phyloP scores from a whole-genome alignment of 805 yeast genomes.

The Teunomyces funiuensis region DNA sequence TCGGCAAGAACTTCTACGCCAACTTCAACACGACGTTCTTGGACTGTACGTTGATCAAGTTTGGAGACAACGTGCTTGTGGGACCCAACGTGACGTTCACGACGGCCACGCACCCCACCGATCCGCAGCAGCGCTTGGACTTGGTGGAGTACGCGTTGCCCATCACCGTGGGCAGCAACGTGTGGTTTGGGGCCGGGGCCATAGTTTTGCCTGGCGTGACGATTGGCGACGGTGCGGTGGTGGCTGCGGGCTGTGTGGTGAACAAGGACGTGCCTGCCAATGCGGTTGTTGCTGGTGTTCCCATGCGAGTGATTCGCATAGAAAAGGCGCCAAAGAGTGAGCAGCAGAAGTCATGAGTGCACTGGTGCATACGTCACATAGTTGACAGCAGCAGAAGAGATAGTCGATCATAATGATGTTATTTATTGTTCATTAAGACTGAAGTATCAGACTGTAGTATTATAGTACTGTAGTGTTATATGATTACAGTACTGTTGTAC shows the following conservation, averaged over 20 bases:
- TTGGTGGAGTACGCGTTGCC: conserved; percentile 58
- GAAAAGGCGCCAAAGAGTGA: conserved; percentile 21
- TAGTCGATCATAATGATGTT: too few relatives aligned
- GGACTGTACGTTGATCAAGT: conserved; percentile 58
- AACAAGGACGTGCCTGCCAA: conserved; percentile 54
- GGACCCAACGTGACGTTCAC: conserved; percentile 64
- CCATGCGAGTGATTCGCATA: conserved; percentile 48
- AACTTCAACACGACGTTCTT: conserved; percentile 57
- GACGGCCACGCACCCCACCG: conserved; percentile 66
- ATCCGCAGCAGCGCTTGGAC: conserved; percentile 40
- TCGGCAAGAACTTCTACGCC: conserved; percentile 60
- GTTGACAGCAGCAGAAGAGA: too few relatives aligned
- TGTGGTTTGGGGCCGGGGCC: conserved; percentile 64
- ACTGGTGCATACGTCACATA: too few relatives aligned
- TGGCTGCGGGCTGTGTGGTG: conserved; percentile 72
- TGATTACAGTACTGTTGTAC: too few relatives aligned
- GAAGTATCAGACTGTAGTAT: too few relatives aligned
- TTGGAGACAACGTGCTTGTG: conserved; percentile 58
- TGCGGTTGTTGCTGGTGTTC: conserved; percentile 62
- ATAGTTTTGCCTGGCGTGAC: conserved; percentile 64
- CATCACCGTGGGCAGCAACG: conserved; percentile 59
- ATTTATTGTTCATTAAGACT: too few relatives aligned
- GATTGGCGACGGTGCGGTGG: conserved; percentile 58
- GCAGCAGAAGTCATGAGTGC: conserved; percentile 11
- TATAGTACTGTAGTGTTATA: too few relatives aligned